Evolutionary conservation across 192 early-diverging fungal species (phyloP), one percentile per base, ranked within the genome.

Genomic region (Lobosporangium transversale): DNA sequence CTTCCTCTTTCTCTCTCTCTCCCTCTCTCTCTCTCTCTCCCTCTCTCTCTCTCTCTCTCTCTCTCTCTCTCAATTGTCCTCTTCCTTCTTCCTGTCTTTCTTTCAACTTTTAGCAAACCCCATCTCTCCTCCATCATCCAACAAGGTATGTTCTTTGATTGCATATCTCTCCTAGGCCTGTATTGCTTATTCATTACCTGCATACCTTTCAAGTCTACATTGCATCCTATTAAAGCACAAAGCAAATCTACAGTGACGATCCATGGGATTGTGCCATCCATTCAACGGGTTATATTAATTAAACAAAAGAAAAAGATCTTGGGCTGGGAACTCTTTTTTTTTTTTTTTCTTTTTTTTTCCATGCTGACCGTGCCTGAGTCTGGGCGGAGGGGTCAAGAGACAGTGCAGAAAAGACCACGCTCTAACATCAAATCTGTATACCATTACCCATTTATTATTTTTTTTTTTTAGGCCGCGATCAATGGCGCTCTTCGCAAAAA

Each of bases 401-500:
- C n/a, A n/a, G n/a, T n/a, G n/a, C n/a, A n/a, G n/a, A n/a, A n/a
- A n/a, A n/a, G n/a, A n/a, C n/a, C n/a, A n/a, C n/a, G n/a, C n/a
- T n/a, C n/a, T n/a, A n/a, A n/a, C n/a, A n/a, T n/a, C n/a, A n/a
- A n/a, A n/a, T n/a, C n/a, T n/a, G n/a, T n/a, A n/a, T n/a, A 45
- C 15, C 14, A 14, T 45, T 45, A 23, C 21, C 4, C 23, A 11
- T 40, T 37, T 56, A 4, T 40, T 40, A 33, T 29, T 24, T 40
- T 56, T 18, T 18, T 40, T n/a, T 3, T 36, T 18, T 68, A 78
- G 71, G 17, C 71, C 17, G 31, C 59, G 31, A 67, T 75, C 24
- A 81, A 63, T 57, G 61, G 68, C 29, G 53, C 66, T 40, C 73
- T 81, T 24, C 73, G 74, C 52, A 81, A 81, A 58, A 81, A 81